Percentiles rank a stretch among this genome's conserved stretches.
Conservation (phyloP, 768 basidiomycete species). For the Auricularia auricula-judae region DNA sequence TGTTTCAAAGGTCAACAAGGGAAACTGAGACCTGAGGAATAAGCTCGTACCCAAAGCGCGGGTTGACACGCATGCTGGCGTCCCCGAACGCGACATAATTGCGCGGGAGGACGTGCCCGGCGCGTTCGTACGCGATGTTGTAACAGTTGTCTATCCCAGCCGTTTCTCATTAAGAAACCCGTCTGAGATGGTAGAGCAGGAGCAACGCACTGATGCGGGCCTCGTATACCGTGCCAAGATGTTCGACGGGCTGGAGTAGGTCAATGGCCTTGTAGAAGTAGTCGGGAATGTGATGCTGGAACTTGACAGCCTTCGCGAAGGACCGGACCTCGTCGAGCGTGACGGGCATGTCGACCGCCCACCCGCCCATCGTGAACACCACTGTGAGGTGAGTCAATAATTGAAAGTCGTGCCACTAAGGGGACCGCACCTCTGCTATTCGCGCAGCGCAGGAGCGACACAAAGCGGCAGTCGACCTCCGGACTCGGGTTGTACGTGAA, state of each 20-base stretch:
- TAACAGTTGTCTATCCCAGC: constrained; percentile 7
- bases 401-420: not conserved
- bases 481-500: constrained; percentile 7
- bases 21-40: not conserved
- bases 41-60: constrained; percentile 10
- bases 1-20: not conserved
- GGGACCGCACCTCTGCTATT: constrained; percentile 5
- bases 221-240: not conserved
- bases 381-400: not conserved
- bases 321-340: constrained; percentile 16
- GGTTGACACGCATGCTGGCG: constrained; percentile 19
- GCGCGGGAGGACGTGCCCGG: constrained; percentile 14
- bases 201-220: constrained; percentile 8
- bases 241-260: constrained; percentile 5
- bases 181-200: not conserved
- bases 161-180: constrained; percentile 8
- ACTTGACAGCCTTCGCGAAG: constrained; percentile 1
- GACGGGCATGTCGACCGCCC: constrained; percentile 18
- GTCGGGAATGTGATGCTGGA: constrained; percentile 10
- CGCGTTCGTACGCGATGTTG: constrained; percentile 15
- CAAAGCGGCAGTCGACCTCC: constrained; percentile 6
- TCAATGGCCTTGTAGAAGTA: not conserved
- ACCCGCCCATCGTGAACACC: constrained; percentile 15
- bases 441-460: constrained; percentile 9
- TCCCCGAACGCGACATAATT: constrained; percentile 27